phyloP scores from a whole-genome alignment of 2,329 filamentous ascomycete species.

The Phaeomoniella chlamydospora region DNA sequence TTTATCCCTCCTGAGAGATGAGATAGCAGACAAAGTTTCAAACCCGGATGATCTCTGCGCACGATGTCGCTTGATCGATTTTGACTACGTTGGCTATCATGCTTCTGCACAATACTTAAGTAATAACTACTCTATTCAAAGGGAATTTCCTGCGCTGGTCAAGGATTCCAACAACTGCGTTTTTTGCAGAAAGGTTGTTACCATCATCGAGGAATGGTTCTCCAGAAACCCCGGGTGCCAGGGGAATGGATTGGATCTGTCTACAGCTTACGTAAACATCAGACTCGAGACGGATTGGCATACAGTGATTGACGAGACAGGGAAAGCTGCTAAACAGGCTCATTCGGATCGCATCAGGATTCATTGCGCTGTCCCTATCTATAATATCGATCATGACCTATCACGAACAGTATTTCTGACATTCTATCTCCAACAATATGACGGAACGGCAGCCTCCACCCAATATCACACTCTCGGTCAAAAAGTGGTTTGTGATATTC shows the following conservation, averaged over 20 bases:
- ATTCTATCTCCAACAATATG: not conserved
- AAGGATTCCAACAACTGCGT: not conserved
- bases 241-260: not conserved
- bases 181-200: not conserved
- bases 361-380: conserved; percentile 1
- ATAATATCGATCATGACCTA: not conserved
- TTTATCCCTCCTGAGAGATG: no score
- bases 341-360: conserved; percentile 4
- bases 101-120: not conserved
- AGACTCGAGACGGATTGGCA: not conserved
- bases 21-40: no score
- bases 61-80: not conserved
- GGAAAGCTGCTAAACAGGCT: conserved; percentile 1
- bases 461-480: no score
- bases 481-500: no score
- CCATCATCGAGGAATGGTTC: not conserved
- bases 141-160: not conserved
- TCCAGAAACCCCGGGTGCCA: not conserved
- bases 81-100: not conserved
- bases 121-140: not conserved
- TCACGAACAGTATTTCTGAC: not conserved
- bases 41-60: not conserved
- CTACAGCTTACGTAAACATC: not conserved
- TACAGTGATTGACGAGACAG: not conserved
- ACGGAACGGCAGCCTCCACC: no score